Evolutionary conservation across 192 early-diverging fungal species (phyloP), one percentile per base, ranked within the genome.

Genomic region (Gamsiella multidivaricata): DNA sequence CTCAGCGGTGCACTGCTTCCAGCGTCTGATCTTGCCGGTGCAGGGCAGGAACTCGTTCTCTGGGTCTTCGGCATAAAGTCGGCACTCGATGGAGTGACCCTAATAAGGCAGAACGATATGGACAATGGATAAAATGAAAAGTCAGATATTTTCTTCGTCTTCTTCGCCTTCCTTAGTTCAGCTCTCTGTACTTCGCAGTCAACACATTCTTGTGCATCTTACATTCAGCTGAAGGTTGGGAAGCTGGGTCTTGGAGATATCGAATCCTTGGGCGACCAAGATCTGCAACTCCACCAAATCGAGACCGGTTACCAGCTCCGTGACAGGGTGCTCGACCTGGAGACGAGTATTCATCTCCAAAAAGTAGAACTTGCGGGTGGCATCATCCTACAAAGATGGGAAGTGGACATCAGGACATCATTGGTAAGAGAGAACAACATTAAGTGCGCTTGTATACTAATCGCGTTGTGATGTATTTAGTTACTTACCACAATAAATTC

Each of bases 321-420:
- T 89, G 39, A 89, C 84, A 22, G 85, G 85, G 46, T 91, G 89
- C 69, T 91, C 89, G 7, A 91, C 89, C 65, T 91, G 89, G 15
- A 91, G 80, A 51, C 89, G 86, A 17, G 89, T 87, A 76, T 91
- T 91, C 66, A 91, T 79, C 64, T 91, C 89, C 61, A 91, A 71
- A 75, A 91, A 91, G 80, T 89, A 91, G 52, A 84, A 90, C 53
- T 84, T 70, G 18, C 76, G 74, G 11, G 75, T 67, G 0, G 79
- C 79, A 51, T 72, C 79, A 58, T 87, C 85, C 82, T 80, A 52
- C 4, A 52, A 37, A 4, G 46, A 10, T 18, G 23, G 36, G 5
- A 11, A 49, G 31, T 8, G 5, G 17, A n/a, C 2, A 37, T 5
- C 9, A 58, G n/a, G n/a, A n/a, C n/a, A n/a, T n/a, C n/a, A n/a